A percentile compares a stretch with the other conserved stretches of the same genome.
These are phyloP conservation scores for Acacia confusa DNA, from an alignment of 306 rosid species.

Conservation along the genomic window DNA sequence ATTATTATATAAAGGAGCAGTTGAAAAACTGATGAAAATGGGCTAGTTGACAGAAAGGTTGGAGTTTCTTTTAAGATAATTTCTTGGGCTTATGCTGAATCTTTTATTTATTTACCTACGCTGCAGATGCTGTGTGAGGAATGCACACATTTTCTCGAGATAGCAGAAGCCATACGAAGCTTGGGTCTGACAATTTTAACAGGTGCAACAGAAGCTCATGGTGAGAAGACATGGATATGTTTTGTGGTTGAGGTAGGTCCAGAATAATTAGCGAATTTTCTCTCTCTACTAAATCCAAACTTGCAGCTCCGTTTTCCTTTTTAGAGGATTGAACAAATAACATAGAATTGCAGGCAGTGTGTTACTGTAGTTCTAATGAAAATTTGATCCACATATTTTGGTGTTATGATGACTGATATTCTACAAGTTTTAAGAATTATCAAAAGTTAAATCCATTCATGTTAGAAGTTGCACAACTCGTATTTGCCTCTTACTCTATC, in stretches of 20 bases:
- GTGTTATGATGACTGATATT: background rate
- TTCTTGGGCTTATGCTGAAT: background rate
- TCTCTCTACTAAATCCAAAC: background rate
- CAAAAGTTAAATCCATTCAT: background rate
- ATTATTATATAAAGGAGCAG: slow-evolving; percentile 12
- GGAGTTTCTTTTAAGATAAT: slow-evolving; percentile 1
- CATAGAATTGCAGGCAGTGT: background rate
- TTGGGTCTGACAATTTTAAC: slow-evolving; percentile 78
- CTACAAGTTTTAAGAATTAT: slow-evolving; percentile 5
- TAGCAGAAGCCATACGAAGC: slow-evolving; percentile 90
- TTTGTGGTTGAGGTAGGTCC: slow-evolving; percentile 90
- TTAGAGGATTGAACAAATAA: background rate
- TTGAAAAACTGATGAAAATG: slow-evolving; percentile 2
- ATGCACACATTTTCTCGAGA: slow-evolving; percentile 94
- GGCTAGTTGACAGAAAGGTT: background rate
- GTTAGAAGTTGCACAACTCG: background rate
- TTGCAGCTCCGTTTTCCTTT: background rate
- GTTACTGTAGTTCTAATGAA: background rate
- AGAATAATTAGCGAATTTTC: background rate
- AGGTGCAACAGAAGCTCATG: slow-evolving; percentile 81
- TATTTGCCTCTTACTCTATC: background rate
- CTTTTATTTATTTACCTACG: background rate
- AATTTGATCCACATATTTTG: background rate
- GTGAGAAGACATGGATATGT: slow-evolving; percentile 85
- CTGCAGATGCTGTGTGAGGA: slow-evolving; percentile 92